Evolutionary conservation across 108 stramenopile species (phyloP).

Genomic region (Chaetoceros muelleri): DNA sequence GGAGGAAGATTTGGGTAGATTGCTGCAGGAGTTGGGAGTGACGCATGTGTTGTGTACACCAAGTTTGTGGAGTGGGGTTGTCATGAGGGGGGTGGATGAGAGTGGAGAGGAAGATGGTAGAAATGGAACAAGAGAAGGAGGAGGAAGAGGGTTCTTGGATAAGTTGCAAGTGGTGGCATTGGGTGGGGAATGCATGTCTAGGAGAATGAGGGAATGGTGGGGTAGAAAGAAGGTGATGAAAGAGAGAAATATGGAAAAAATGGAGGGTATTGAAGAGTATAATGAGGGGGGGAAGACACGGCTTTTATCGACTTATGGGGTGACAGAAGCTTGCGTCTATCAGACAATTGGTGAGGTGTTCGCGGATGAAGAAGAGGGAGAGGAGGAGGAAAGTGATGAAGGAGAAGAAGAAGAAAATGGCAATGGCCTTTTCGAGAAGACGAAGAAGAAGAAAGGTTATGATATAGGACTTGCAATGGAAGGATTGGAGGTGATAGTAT

Average conservation of each 20-base stretch:
- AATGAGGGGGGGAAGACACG: conserved; percentile 16
- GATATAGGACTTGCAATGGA: conserved; percentile 47
- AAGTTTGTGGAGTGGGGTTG: conserved; percentile 52
- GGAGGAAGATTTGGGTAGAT: conserved; percentile 20
- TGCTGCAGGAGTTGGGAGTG: conserved; percentile 24
- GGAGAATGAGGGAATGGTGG: conserved; percentile 30
- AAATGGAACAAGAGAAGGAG: too few species aligned
- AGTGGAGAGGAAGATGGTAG: too few species aligned
- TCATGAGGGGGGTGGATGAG: conserved; percentile 6
- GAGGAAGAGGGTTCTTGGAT: background rate
- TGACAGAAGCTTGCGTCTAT: conserved; percentile 86
- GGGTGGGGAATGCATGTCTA: conserved; percentile 77
- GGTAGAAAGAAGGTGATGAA: conserved; percentile 15
- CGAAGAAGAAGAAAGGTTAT: conserved; percentile 14
- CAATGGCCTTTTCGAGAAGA: background rate
- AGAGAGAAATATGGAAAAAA: background rate
- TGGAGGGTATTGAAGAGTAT: background rate
- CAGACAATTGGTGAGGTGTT: conserved; percentile 67
- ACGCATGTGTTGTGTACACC: conserved; percentile 78
- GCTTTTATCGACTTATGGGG: conserved; percentile 73
- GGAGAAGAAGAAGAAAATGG: background rate
- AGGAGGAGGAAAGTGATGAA: too few species aligned
- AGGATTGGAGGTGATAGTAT: conserved; percentile 44
- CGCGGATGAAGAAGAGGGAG: background rate
- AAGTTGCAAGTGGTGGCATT: conserved; percentile 48